These are phyloP conservation scores for Neonothopanus nambi DNA, from an alignment of 1,284 basidiomycete genomes.

Conservation along the genomic window DNA sequence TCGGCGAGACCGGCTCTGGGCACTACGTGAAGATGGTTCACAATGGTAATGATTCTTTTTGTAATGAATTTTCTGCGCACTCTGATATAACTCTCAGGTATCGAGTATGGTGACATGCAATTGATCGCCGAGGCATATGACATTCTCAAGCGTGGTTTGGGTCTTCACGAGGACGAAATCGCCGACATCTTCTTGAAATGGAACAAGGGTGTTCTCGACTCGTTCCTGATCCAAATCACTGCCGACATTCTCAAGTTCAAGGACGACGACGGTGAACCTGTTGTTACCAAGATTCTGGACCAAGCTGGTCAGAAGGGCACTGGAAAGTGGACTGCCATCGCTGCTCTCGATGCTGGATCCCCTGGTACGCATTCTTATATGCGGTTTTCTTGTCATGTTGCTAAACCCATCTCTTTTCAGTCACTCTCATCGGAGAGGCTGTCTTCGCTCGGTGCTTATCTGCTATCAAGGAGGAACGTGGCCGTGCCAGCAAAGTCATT, in stretches of 20 bases:
- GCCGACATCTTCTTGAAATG: conserved; percentile 88
- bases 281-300: conserved; percentile 95
- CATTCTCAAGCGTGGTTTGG: conserved; percentile 96
- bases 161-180: conserved; percentile 82
- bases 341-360: conserved; percentile 94
- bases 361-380: conserved; percentile 60
- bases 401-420: conserved; percentile 47
- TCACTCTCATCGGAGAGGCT: conserved; percentile 98
- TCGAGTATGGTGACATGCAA: conserved; percentile 99
- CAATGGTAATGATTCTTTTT: conserved; percentile 66
- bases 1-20: conserved; percentile 92
- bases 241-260: conserved; percentile 95
- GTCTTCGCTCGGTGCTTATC: conserved; percentile 99
- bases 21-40: conserved; percentile 99
- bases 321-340: conserved; percentile 99
- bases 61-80: conserved; percentile 15
- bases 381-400: no score
- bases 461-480: conserved; percentile 96
- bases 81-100: conserved; percentile 55
- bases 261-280: conserved; percentile 90
- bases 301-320: conserved; percentile 99
- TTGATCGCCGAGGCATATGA: conserved; percentile 98
- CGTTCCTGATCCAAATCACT: conserved; percentile 99
- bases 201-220: conserved; percentile 99
- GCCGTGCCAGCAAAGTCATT: conserved; percentile 89